Conservation (phyloP, 805 yeast species). For the Kodamaea nitidulidarum region DNA sequence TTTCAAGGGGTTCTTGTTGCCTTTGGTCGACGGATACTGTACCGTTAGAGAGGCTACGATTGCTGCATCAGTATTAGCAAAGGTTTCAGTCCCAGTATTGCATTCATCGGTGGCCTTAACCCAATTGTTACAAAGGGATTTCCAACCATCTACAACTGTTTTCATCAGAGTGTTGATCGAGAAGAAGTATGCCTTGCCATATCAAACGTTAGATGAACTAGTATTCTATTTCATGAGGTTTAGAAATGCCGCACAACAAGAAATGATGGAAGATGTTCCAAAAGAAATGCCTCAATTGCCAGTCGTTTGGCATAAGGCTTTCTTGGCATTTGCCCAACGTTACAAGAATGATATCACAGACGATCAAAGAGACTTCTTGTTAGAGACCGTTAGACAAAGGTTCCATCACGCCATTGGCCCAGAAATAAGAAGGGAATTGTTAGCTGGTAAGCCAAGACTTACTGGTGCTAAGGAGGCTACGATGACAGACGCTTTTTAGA, state of each 20-base stretch:
- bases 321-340: conserved; percentile 89
- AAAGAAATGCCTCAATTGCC: conserved; percentile 61
- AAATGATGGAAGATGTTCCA: conserved; percentile 22
- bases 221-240: conserved; percentile 94
- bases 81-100: conserved; percentile 87
- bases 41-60: conserved; percentile 91
- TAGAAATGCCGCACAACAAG: conserved; percentile 52
- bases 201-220: conserved; percentile 90
- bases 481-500: conserved; percentile 37
- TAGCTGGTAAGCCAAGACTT: conserved; percentile 76
- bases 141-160: conserved; percentile 83
- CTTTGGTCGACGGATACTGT: conserved; percentile 84
- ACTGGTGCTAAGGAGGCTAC: conserved; percentile 30
- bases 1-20: conserved; percentile 93
- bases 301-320: conserved; percentile 96
- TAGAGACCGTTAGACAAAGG: conserved; percentile 88
- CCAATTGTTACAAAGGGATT: conserved; percentile 74
- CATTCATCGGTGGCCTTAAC: conserved; percentile 96
- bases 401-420: conserved; percentile 87
- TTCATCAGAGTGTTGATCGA: conserved; percentile 87
- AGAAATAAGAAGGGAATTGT: conserved; percentile 87
- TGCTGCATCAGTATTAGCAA: conserved; percentile 85
- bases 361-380: conserved; percentile 90
- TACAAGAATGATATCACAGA: conserved; percentile 98
- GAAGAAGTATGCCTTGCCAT: conserved; percentile 94